These are phyloP conservation scores for Glarea lozoyensis DNA, from an alignment of 495 filamentous ascomycete genomes.

Conservation along the genomic window DNA sequence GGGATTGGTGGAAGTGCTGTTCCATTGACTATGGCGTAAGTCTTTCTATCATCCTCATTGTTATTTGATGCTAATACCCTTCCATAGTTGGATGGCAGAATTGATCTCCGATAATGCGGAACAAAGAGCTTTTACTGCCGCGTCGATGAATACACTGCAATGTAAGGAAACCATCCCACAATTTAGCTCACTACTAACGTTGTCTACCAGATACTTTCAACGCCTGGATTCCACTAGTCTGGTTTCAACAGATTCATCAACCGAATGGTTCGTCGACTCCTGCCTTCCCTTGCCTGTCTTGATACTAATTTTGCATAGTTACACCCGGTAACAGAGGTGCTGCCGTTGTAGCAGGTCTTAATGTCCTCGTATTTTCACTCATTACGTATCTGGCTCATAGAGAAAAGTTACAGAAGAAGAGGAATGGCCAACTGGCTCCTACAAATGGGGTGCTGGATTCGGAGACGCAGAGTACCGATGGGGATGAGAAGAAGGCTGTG, in stretches of 20 bases:
- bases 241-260: constrained; percentile 15
- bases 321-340: constrained; percentile 13
- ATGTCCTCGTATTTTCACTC: constrained; percentile 8
- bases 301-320: constrained; percentile 1
- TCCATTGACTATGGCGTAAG: constrained; percentile 8
- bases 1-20: constrained; percentile 14
- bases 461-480: background rate
- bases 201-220: constrained; percentile 10
- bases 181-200: background rate
- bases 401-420: constrained; percentile 12
- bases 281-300: background rate
- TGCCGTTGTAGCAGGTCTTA: constrained; percentile 11
- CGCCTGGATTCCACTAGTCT: constrained; percentile 14
- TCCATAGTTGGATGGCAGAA: constrained; percentile 11
- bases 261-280: constrained; percentile 6
- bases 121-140: constrained; percentile 15
- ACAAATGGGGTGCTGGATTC: background rate
- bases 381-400: constrained; percentile 9
- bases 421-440: constrained; percentile 3
- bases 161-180: constrained; percentile 1
- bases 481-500: constrained; percentile 4
- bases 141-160: constrained; percentile 16
- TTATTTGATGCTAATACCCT: background rate
- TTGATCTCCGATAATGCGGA: constrained; percentile 15
- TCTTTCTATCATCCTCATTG: background rate